Evolutionary conservation across 1,284 basidiomycete species (phyloP), one percentile per base, ranked within the genome.

Genomic region (Albatrellus sp.): DNA sequence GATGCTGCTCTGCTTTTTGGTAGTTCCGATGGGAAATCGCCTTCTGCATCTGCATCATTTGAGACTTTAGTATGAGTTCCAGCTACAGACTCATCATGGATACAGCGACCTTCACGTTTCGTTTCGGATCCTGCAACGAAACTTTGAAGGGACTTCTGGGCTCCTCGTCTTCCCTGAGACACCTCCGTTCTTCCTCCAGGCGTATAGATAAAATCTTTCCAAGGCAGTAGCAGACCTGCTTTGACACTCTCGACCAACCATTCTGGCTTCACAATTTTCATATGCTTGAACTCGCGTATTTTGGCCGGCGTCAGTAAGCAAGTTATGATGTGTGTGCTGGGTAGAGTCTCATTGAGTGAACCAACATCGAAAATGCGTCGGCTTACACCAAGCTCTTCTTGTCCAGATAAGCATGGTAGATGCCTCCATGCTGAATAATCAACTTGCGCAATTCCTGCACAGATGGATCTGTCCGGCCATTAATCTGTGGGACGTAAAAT

Each of bases 291-390:
- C 54, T 96, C 91, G 39, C 76, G 74, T 40, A 90, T 73, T 63
- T 98, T 98, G 43, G 80, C 80, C 0, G 90, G 81, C 0, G 94
- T 97, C 30, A 98, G 72, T 17, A 88, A 83, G 46, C 82, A 86
- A 0, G 94, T 93, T 45, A 98, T 70, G 52, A 98, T 82, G 58
- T 93, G 90, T 0, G 90, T 92, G 34, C 85, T 87, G 51, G 30
- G 16, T 28, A n/a, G 45, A 45, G 38, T 36, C 28, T 36, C 12
- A 43, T 40, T 33, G 43, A 29, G 42, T 30, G 17, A 45, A 24
- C 24, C 24, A 24, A 20, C 12, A 29, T 38, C 30, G 19, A 45
- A 33, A n/a, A 40, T 19, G 38, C 12, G 14, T 31, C 30, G 28
- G 70, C 81, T 46, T 57, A 88, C 81, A 88, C 80, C 28, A 77